Evolutionary conservation across 306 rosid genomes (phyloP), one percentile per base, ranked within the genome.

Genomic region (Boehmeria nivea): DNA sequence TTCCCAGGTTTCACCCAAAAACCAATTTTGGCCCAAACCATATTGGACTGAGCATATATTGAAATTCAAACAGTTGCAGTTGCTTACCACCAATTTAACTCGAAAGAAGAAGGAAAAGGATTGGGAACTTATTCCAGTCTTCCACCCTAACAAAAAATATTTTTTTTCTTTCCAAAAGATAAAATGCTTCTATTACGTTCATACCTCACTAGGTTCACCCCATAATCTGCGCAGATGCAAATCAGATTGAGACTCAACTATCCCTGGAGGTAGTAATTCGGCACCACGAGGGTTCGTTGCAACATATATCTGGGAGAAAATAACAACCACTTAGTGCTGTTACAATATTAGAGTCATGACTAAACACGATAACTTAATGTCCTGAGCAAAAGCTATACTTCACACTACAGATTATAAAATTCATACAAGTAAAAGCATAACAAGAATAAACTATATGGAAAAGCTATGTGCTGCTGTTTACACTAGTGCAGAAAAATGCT

Each of bases 191-290:
- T 31, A 31, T 31, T 31, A 31, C 5, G 9, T 40, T 40, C 72
- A 77, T 81, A 87, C 99, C 87, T 87, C 99, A 62, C 76, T 83
- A 37, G 99, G 99, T 22, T 83, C 94, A 44, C 99, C 99, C 99
- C 99, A 93, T 68, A 87, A 66, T 72, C 99, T 79, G 48, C 87
- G 94, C 74, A 83, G 52, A 70, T 85, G 72, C 49, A 87, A 74
- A 77, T 93, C 99, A 64, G 99, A 75, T 68, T 85, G 78, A 46
- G 96, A 28, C 48, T 69, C 99, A 72, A 93, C 62, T 68, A 93
- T 85, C 74, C 86, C 86, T 3, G 96, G 96, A 54, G 99, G 96
- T 21, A 93, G 76, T 51, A 75, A 71, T 72, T 87, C 99, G 7
- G 99, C 95, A 52, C 99, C 99, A 63, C 68, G 86, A 49, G 99